Evolutionary conservation across 1,139 yeast genomes (phyloP).

Genomic region (Meyerozyma carpophila): DNA sequence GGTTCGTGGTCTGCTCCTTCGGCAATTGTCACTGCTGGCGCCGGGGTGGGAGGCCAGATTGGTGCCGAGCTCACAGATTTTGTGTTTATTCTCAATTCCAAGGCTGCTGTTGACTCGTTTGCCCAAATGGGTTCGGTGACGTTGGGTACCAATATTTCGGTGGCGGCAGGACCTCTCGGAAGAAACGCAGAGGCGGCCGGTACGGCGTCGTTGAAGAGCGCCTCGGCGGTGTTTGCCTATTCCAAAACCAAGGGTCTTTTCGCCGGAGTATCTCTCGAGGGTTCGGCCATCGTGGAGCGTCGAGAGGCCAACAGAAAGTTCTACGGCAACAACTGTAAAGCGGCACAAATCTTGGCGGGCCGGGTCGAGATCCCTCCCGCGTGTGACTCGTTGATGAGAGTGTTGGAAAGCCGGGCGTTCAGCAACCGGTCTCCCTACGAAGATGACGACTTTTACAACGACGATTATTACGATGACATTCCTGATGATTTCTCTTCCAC

Average conservation of each 20-base stretch:
- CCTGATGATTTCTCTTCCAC: conserved; percentile 60
- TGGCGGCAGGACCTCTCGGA: conserved; percentile 98
- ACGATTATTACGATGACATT: conserved; percentile 65
- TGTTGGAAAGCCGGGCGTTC: conserved; percentile 82
- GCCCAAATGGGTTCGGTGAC: conserved; percentile 94
- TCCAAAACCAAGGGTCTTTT: conserved; percentile 94
- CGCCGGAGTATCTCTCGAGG: conserved; percentile 96
- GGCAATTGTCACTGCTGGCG: conserved; percentile 94
- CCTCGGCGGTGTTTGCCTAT: conserved; percentile 88
- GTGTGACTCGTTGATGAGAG: conserved; percentile 83
- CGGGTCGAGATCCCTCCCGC: conserved; percentile 89
- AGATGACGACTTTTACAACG: conserved; percentile 50
- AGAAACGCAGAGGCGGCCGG: conserved; percentile 98
- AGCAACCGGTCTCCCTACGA: conserved; percentile 48
- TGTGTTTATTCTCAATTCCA: conserved; percentile 83
- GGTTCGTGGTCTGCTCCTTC: conserved; percentile 99
- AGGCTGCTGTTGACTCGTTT: conserved; percentile 88
- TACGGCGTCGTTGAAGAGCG: conserved; percentile 80
- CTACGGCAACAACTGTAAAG: conserved; percentile 83
- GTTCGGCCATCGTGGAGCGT: conserved; percentile 91
- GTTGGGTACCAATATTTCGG: conserved; percentile 88
- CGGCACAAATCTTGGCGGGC: conserved; percentile 77
- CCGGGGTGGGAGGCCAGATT: conserved; percentile 97
- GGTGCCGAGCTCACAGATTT: conserved; percentile 97
- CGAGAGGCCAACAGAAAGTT: conserved; percentile 95